Percentiles rank a stretch among this genome's conserved stretches.
Evolutionary conservation across 371 early-diverging fungal genomes (phyloP).

Genomic region (Mortierella sp.): DNA sequence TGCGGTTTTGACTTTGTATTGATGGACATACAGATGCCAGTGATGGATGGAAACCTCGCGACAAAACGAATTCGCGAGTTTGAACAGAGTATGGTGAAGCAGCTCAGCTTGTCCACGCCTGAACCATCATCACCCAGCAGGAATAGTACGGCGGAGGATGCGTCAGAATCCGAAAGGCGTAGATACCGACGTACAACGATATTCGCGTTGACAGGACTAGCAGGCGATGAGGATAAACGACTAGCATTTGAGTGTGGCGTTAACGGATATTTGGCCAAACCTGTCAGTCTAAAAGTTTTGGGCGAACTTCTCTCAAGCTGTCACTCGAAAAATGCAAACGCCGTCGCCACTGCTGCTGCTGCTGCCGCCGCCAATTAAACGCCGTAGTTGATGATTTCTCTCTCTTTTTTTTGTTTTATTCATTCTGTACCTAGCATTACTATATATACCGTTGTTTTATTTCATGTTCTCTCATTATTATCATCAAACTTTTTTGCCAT

Average conservation of each 20-base stretch:
- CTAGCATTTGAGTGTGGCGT: conserved; percentile 58
- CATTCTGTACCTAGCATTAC: neutral
- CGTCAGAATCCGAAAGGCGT: neutral
- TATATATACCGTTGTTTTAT: conserved; percentile 2
- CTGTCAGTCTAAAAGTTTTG: conserved; percentile 52
- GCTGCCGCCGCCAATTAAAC: neutral
- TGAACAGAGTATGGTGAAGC: conserved; percentile 28
- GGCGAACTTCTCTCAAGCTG: conserved; percentile 25
- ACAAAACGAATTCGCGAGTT: conserved; percentile 55
- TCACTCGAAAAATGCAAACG: conserved; percentile 9
- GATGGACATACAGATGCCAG: conserved; percentile 60
- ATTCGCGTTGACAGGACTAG: conserved; percentile 58
- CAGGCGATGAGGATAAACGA: conserved; percentile 54
- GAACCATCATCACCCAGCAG: neutral
- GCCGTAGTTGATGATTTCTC: neutral
- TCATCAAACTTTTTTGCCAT: neutral
- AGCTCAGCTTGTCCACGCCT: conserved; percentile 6
- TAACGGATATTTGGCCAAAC: conserved; percentile 59
- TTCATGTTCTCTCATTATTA: neutral
- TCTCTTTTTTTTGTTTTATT: conserved; percentile 8
- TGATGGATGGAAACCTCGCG: conserved; percentile 59
- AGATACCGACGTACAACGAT: conserved; percentile 44
- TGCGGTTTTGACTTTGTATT: conserved; percentile 51
- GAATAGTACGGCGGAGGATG: neutral
- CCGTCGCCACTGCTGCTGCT: neutral